A percentile compares a stretch with the other conserved stretches of the same genome.
Conservation (phyloP, 345 rosid species). For the Turritis glabra region DNA sequence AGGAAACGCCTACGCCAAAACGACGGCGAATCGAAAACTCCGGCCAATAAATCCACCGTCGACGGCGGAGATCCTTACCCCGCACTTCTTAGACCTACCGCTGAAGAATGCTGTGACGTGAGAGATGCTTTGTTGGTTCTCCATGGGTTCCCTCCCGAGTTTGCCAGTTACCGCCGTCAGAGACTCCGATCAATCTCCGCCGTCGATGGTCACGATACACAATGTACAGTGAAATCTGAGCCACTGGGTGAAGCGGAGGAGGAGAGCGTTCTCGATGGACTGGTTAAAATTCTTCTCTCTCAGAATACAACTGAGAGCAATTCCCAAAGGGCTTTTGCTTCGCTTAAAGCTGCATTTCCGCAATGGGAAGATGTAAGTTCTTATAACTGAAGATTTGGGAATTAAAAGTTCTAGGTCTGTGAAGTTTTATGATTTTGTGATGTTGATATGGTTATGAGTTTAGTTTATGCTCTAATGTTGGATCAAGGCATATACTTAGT, state of each 20-base stretch:
- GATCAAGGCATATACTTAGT: not conserved
- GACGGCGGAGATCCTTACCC: slow-evolving; percentile 30
- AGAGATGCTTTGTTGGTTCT: slow-evolving; percentile 36
- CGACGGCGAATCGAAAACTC: slow-evolving; percentile 27
- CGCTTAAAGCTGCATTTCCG: slow-evolving; percentile 67
- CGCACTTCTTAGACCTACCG: slow-evolving; percentile 10
- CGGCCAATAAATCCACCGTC: slow-evolving; percentile 25
- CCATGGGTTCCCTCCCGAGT: slow-evolving; percentile 41
- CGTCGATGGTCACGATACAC: not conserved
- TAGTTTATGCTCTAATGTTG: slow-evolving; percentile 24
- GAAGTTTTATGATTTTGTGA: not conserved
- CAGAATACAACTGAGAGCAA: slow-evolving; percentile 84
- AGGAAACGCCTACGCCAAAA: slow-evolving; percentile 28
- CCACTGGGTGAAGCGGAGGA: slow-evolving; percentile 12
- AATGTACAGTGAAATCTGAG: slow-evolving; percentile 27
- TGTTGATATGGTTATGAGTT: slow-evolving; percentile 41
- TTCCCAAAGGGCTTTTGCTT: slow-evolving; percentile 73
- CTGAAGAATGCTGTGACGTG: slow-evolving; percentile 34
- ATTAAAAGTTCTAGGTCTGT: not conserved
- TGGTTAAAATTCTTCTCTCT: slow-evolving; percentile 69
- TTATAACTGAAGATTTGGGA: not conserved
- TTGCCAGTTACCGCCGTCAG: slow-evolving; percentile 48
- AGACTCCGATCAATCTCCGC: slow-evolving; percentile 40
- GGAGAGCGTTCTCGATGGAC: slow-evolving; percentile 82
- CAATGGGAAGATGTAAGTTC: slow-evolving; percentile 69